Conservation (phyloP, 768 basidiomycete species). For the Hygrophorus russula region DNA sequence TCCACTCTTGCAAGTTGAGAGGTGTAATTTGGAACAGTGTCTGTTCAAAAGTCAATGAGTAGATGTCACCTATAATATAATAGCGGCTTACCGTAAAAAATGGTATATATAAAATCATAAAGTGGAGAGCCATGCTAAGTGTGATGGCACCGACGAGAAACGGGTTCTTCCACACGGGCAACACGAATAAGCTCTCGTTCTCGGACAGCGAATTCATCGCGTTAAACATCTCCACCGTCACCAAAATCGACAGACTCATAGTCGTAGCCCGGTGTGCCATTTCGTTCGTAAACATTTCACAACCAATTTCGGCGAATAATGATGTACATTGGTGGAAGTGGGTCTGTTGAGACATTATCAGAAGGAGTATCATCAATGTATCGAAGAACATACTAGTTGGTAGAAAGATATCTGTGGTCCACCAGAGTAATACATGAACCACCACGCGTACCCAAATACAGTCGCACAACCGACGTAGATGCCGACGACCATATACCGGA, state of each 20-base stretch:
- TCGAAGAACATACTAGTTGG: conserved; percentile 60
- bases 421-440: conserved; percentile 86
- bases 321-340: conserved; percentile 90
- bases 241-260: conserved; percentile 92
- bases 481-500: conserved; percentile 91
- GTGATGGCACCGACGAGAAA: conserved; percentile 85
- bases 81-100: conserved; percentile 76
- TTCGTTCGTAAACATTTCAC: conserved; percentile 88
- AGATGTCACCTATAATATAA: neutral
- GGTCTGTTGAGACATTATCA: conserved; percentile 42
- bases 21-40: conserved; percentile 86
- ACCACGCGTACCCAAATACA: conserved; percentile 98
- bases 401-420: conserved; percentile 92
- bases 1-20: conserved; percentile 92
- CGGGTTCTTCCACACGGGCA: conserved; percentile 92
- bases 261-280: conserved; percentile 86
- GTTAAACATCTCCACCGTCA: conserved; percentile 96
- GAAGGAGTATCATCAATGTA: neutral
- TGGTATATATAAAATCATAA: conserved; percentile 93
- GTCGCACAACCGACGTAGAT: conserved; percentile 91
- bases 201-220: conserved; percentile 97
- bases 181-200: conserved; percentile 81
- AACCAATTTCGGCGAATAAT: conserved; percentile 84
- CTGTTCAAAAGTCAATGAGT: conserved; percentile 23
- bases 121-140: conserved; percentile 86